Conservation (phyloP, 441 rosid genomes). For the Euphorbia schlechtendalii region DNA sequence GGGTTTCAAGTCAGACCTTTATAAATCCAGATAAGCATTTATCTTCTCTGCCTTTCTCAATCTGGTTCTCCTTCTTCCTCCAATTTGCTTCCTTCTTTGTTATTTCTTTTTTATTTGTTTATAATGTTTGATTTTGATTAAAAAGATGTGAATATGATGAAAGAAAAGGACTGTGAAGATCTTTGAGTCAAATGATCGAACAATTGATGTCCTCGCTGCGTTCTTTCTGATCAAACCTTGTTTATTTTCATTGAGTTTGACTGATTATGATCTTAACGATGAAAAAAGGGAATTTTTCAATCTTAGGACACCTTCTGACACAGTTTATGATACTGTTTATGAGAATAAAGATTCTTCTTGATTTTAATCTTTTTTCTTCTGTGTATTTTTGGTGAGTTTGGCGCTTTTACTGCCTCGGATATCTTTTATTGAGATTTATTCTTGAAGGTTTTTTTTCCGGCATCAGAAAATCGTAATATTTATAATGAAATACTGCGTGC, state of each 20-base stretch:
- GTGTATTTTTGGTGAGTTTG: no score
- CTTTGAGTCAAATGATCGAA: background rate
- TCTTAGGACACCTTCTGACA: slow-evolving; percentile 3
- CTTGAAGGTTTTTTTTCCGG: no score
- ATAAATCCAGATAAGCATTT: no score
- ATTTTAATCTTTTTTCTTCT: no score
- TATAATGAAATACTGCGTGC: no score
- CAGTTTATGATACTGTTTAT: background rate
- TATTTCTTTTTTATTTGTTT: background rate
- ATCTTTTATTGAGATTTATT: no score
- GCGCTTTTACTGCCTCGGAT: no score
- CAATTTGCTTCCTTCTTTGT: background rate
- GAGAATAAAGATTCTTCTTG: background rate
- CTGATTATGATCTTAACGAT: background rate
- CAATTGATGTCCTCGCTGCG: slow-evolving; percentile 2
- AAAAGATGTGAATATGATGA: background rate
- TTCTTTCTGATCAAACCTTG: background rate
- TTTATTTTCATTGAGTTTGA: background rate
- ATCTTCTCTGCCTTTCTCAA: no score
- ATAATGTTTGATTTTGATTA: background rate
- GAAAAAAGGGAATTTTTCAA: background rate
- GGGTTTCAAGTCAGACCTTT: no score
- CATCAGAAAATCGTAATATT: no score
- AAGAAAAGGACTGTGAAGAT: slow-evolving; percentile 1
- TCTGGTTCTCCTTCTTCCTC: background rate